These are phyloP conservation scores for Metschnikowia orientalis DNA, from an alignment of 805 yeast genomes.

Conservation along the genomic window DNA sequence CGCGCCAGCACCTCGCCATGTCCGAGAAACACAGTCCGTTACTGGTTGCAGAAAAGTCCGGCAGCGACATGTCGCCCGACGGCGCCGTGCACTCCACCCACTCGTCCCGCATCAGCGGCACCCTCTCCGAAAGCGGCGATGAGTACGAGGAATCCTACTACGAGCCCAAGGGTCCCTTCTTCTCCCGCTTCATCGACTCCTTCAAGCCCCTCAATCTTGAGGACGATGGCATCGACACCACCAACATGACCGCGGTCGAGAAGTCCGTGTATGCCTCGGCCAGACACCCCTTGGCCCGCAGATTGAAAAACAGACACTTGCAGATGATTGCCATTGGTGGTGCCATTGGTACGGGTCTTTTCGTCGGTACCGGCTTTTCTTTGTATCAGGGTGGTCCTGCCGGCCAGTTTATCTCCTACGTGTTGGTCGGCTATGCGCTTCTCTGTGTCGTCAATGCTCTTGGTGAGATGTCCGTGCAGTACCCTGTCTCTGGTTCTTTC, in stretches of 20 bases:
- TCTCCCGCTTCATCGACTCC: constrained; percentile 27
- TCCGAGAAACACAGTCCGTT: no score
- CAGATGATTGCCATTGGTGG: constrained; percentile 82
- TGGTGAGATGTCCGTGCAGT: constrained; percentile 22
- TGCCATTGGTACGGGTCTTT: constrained; percentile 74
- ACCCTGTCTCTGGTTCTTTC: constrained; percentile 21
- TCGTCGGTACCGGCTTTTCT: constrained; percentile 19
- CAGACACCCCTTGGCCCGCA: constrained; percentile 42
- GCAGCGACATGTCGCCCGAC: constrained; percentile 4
- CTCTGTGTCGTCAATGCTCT: constrained; percentile 20
- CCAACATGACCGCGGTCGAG: constrained; percentile 36
- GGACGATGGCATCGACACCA: constrained; percentile 37
- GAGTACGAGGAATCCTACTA: constrained; percentile 1
- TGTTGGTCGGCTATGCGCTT: constrained; percentile 19
- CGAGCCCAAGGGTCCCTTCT: constrained; percentile 14
- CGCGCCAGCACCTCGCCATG: no score
- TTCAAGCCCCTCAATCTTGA: constrained; percentile 38
- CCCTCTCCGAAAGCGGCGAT: constrained; percentile 1
- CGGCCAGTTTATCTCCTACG: constrained; percentile 18
- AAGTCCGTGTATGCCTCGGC: constrained; percentile 37
- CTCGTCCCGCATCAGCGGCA: constrained; percentile 1
- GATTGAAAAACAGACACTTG: constrained; percentile 51
- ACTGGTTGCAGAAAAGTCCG: no score
- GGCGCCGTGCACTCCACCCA: constrained; percentile 1
- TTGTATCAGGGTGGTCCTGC: constrained; percentile 20